Percentiles rank a stretch among this genome's conserved stretches.
Conservation (phyloP, 495 filamentous ascomycete species). For the Annulohypoxylon stygium region DNA sequence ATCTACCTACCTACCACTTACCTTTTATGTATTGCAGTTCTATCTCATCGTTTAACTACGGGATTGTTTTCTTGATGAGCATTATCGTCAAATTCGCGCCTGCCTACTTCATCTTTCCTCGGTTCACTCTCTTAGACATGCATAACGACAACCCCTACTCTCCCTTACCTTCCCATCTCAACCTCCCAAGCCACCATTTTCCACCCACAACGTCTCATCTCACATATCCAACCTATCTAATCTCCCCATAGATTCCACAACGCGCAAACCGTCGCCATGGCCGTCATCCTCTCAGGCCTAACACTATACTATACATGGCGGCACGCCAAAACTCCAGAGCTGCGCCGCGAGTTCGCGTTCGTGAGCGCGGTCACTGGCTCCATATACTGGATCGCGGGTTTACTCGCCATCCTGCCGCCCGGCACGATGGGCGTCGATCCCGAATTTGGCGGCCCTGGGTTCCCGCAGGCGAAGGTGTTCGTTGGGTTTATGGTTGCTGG, state of each 20-base stretch:
- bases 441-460: constrained; percentile 65
- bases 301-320: constrained; percentile 66
- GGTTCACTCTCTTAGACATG: neutral
- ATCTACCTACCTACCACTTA: neutral
- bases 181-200: neutral
- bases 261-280: constrained; percentile 67
- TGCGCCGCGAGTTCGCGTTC: constrained; percentile 52
- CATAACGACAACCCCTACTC: neutral
- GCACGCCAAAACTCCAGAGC: constrained; percentile 31
- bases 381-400: constrained; percentile 65
- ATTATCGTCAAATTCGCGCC: neutral
- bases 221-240: neutral
- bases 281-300: constrained; percentile 57
- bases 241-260: constrained; percentile 62
- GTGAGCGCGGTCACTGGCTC: constrained; percentile 60
- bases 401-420: constrained; percentile 63
- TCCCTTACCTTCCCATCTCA: constrained; percentile 6
- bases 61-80: neutral
- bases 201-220: neutral
- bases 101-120: neutral
- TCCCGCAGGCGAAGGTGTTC: constrained; percentile 62
- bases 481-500: constrained; percentile 41
- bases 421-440: constrained; percentile 65
- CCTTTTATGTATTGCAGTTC: neutral
- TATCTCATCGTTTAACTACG: neutral